Conservation (phyloP, 352 stramenopile species). For the Phytophthora litchii region DNA sequence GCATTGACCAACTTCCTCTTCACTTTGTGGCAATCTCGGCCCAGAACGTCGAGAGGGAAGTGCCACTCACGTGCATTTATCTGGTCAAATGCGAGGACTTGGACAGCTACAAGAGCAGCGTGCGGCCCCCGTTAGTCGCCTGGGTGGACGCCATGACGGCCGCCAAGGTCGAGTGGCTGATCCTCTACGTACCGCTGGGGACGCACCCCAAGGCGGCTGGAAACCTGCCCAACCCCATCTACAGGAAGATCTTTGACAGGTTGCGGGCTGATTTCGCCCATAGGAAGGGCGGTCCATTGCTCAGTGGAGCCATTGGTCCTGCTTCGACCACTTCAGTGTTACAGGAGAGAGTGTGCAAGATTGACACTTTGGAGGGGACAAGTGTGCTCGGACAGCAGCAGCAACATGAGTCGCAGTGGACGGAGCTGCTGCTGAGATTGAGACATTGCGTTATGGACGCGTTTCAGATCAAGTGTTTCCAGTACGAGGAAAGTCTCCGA, state of each 20-base stretch:
- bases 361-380: constrained; percentile 76
- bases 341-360: constrained; percentile 81
- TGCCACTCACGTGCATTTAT: constrained; percentile 71
- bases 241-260: constrained; percentile 83
- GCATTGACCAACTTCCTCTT: constrained; percentile 66
- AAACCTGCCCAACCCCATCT: constrained; percentile 51
- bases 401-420: constrained; percentile 84
- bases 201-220: constrained; percentile 63
- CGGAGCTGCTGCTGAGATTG: constrained; percentile 68
- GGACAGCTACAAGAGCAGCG: constrained; percentile 63
- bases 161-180: constrained; percentile 72
- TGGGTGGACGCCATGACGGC: constrained; percentile 83
- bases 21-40: constrained; percentile 49
- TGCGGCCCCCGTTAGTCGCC: constrained; percentile 50
- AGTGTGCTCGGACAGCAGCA: constrained; percentile 76
- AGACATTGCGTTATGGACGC: constrained; percentile 83
- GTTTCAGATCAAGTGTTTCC: constrained; percentile 77
- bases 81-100: constrained; percentile 88
- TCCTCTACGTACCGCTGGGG: constrained; percentile 87
- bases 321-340: constrained; percentile 14
- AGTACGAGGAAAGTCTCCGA: constrained; percentile 80
- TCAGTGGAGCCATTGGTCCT: constrained; percentile 14
- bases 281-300: constrained; percentile 32
- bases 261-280: constrained; percentile 68
- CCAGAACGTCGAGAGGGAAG: constrained; percentile 24